Base-by-base conservation (phyloP, 2,329 filamentous ascomycete species). In the Colletotrichum truncatum region DNA sequence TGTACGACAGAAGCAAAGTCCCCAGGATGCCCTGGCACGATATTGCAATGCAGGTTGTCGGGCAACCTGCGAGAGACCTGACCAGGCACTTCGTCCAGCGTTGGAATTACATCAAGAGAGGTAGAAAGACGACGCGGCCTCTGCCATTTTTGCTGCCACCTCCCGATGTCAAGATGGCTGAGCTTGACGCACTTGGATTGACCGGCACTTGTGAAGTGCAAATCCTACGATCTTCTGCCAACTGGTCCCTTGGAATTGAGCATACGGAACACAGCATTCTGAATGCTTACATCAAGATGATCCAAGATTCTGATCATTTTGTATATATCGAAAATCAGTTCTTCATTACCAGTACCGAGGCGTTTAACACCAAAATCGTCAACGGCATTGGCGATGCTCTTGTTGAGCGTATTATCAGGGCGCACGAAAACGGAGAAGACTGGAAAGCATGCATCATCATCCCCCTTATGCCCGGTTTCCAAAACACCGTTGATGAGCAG, bases 251-350 rank as follows among this genome's bases (percentile, higher is more conserved):
- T 2, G 96, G 96, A 14, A 94, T 94, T 12, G 91, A 93, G 60
- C 88, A 93, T 64, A 92, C 91, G 1, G 96, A 99, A 76, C 91
- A 94, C 77, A 98, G 95, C 74, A 98, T 99, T 74, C 94, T 97
- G 85, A 96, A 91, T 68, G 95, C 96, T 4, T 98, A 98, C 74
- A 87, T 97, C 70, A 96, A 97, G 76, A 89, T 97, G 83, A 99
- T 99, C 70, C 91, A 96, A 69, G 91, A 95, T 69, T 98, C 94
- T 2, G 93, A 99, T 49, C 96, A 98, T 76, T 97, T 98, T 73
- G 93, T 98, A 54, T 98, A 99, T 78, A 97, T 98, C 70, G 96
- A 99, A 77, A 99, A 99, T 75, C 96, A 99, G 74, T 99, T 98
- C 80, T 99, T 97, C 81, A 92, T 99, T 76, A 97, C 93, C 34